These are phyloP conservation scores for Aspergillus brunneoviolaceus DNA, from an alignment of 2,329 filamentous ascomycete genomes.

Conservation along the genomic window DNA sequence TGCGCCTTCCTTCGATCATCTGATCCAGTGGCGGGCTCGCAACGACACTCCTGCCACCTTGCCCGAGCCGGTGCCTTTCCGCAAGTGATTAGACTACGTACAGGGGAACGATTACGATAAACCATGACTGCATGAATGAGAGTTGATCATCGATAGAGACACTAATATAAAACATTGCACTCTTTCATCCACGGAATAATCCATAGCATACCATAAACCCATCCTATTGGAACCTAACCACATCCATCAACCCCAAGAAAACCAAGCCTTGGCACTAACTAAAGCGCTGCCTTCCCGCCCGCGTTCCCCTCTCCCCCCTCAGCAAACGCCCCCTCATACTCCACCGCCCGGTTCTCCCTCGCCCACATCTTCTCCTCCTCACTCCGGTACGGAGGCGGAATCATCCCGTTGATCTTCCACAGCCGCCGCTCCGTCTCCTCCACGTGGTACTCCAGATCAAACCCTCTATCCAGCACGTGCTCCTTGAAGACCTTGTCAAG, in stretches of 20 bases:
- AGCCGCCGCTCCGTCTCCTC: constrained; percentile 21
- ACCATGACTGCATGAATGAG: background rate
- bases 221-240: no score
- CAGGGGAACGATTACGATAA: background rate
- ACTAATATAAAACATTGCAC: background rate
- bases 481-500: constrained; percentile 20
- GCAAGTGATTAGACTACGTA: background rate
- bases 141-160: background rate
- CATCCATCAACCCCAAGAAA: no score
- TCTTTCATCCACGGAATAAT: no score
- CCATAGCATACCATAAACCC: no score
- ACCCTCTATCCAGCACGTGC: constrained; percentile 19
- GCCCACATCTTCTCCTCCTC: constrained; percentile 9
- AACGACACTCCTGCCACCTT: constrained; percentile 24
- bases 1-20: constrained; percentile 33
- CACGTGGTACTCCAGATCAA: constrained; percentile 25
- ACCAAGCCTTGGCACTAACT: no score
- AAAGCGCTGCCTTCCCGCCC: background rate
- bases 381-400: constrained; percentile 17
- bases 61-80: constrained; percentile 18
- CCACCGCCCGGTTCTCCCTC: background rate
- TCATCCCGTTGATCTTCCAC: constrained; percentile 26
- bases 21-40: constrained; percentile 21
- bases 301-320: background rate
- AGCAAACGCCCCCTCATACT: background rate